A percentile compares a stretch with the other conserved stretches of the same genome.
Conservation (phyloP, 2,329 filamentous ascomycete genomes). For the Daldinia eschscholtzii region DNA sequence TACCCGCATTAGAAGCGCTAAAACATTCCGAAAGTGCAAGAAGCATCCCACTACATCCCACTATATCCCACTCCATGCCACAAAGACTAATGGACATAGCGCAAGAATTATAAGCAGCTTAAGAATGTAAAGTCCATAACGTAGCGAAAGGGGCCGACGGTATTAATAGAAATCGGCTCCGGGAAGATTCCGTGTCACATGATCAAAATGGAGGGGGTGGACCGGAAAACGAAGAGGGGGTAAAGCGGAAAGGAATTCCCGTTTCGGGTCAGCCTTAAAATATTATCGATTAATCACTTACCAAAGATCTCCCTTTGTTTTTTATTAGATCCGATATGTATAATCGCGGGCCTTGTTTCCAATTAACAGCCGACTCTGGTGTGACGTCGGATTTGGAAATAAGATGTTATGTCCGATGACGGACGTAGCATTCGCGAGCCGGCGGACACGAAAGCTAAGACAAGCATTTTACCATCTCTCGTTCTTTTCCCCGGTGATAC, state of each 20-base stretch:
- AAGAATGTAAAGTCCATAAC: background rate
- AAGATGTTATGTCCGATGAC: conserved; percentile 14
- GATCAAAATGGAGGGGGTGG: background rate
- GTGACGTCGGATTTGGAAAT: conserved; percentile 13
- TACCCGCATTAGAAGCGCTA: background rate
- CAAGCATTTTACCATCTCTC: background rate
- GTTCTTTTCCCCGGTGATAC: conserved; percentile 9
- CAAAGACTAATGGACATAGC: background rate
- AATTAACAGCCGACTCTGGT: conserved; percentile 9
- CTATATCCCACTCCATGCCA: background rate
- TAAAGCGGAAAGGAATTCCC: background rate
- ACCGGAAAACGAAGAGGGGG: conserved; percentile 5
- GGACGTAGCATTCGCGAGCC: conserved; percentile 7
- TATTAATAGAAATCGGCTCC: conserved; percentile 10
- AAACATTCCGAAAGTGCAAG: background rate
- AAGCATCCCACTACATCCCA: background rate
- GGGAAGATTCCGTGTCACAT: background rate
- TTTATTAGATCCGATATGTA: background rate
- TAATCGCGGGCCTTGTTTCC: background rate
- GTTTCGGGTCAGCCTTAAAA: conserved; percentile 1
- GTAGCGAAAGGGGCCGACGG: background rate
- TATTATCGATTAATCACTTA: background rate
- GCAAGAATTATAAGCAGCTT: background rate
- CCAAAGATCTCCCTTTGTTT: background rate
- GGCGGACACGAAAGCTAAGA: background rate